Evolutionary conservation across 2,329 filamentous ascomycete species (phyloP).

Genomic region (Penicillium sp.): DNA sequence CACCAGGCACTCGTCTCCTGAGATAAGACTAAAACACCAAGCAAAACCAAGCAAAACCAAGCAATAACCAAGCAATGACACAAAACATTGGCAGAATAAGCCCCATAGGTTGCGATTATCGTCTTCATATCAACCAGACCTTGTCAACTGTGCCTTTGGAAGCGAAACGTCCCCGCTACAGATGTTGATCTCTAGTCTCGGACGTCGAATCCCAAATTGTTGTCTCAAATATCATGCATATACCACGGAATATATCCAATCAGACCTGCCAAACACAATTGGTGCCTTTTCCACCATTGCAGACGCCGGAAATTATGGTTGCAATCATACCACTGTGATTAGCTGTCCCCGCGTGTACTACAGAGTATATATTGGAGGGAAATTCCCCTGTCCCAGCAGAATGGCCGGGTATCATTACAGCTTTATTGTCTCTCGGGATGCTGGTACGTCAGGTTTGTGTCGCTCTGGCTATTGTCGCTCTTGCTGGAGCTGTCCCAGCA

Average conservation of each 20-base stretch:
- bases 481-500: slow-evolving; percentile 22
- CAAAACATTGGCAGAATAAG: not conserved
- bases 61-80: not conserved
- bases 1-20: not conserved
- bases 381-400: not conserved
- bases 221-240: slow-evolving; percentile 13
- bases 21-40: slow-evolving; percentile 5
- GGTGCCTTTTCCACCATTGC: slow-evolving; percentile 1
- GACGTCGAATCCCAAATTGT: not conserved
- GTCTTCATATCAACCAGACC: not conserved
- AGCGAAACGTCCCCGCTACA: not conserved
- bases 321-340: slow-evolving; percentile 2
- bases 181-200: slow-evolving; percentile 8
- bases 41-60: not conserved
- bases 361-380: slow-evolving; percentile 8
- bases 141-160: not conserved
- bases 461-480: slow-evolving; percentile 16
- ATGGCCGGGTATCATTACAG: not conserved
- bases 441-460: slow-evolving; percentile 13
- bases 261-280: not conserved
- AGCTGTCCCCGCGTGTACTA: slow-evolving; percentile 1
- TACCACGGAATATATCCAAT: slow-evolving; percentile 11
- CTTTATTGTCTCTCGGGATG: slow-evolving; percentile 8
- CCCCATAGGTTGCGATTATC: not conserved
- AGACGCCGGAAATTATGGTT: slow-evolving; percentile 6